Evolutionary conservation across 768 basidiomycete genomes (phyloP), one percentile per base, ranked within the genome.

Genomic region (Lentinula guzmanii): DNA sequence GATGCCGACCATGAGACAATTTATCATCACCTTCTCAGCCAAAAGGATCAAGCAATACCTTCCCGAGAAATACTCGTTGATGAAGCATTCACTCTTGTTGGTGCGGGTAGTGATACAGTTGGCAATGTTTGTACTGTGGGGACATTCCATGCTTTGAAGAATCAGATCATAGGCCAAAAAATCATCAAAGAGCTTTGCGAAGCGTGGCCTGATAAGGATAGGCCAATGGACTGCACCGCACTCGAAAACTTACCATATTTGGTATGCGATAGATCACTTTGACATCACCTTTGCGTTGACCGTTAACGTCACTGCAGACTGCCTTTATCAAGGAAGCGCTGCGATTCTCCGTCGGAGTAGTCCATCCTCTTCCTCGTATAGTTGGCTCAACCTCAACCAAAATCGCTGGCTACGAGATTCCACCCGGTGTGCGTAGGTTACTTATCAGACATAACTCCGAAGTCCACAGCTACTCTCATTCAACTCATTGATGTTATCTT

Each of bases 291-390:
- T 18, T 37, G n/a, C 34, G 15, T 37, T 71, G 68, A 66, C 67
- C 2, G 66, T 70, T 6, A n/a, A 6, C 28, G 48, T 18, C 13
- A 52, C 61, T 31, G n/a, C 57, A 81, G 81, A 77, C 76, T 1
- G 79, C 79, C 5, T 77, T 82, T 28, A 72, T 81, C 37, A 80
- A 80, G 60, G 80, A 82, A 65, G 72, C 78, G 0, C 70, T 81
- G 50, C 70, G 81, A 31, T 70, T 79, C 64, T 70, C 73, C n/a
- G 73, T 75, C 60, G 78, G 79, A 9, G 66, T 76, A 2, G 70
- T 75, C 6, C 74, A 68, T 2, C 74, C 75, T 4, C 67, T 78
- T 46, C 74, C 78, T 21, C 70, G 80, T 42, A 66, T 80, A 35
- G 74, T 80, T 10, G 75, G 74, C 3, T 70, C 70, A 3, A 62